phyloP scores from a whole-genome alignment of 441 rosid species.

The Adansonia grandidieri region DNA sequence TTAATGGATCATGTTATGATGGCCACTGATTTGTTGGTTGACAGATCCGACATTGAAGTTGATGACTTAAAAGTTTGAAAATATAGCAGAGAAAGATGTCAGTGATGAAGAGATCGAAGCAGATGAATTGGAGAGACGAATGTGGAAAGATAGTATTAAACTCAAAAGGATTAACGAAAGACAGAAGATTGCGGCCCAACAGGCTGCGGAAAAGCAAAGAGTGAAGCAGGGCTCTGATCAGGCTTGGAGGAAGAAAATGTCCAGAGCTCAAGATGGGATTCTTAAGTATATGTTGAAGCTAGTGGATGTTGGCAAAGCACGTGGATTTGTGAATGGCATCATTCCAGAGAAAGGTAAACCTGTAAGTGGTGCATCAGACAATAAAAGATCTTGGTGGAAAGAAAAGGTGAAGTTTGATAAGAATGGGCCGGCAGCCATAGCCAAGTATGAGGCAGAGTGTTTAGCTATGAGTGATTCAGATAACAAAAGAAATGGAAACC shows the following conservation, averaged over 20 bases:
- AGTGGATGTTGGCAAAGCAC: conserved; percentile 87
- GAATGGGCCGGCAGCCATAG: conserved; percentile 96
- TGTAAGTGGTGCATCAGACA: conserved; percentile 91
- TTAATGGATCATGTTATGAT: conserved; percentile 28
- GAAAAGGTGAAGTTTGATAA: conserved; percentile 98
- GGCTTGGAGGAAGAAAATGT: conserved; percentile 16
- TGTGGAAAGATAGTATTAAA: conserved; percentile 83
- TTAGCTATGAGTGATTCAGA: conserved; percentile 68
- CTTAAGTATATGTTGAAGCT: conserved; percentile 19
- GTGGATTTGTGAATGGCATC: conserved; percentile 36
- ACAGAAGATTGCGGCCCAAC: background rate
- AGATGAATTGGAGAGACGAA: conserved; percentile 10
- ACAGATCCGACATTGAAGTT: conserved; percentile 67
- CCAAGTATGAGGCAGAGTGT: conserved; percentile 83
- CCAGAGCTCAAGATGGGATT: conserved; percentile 16
- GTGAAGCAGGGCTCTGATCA: conserved; percentile 6
- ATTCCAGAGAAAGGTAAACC: conserved; percentile 98
- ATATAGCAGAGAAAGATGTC: conserved; percentile 17
- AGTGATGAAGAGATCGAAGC: conserved; percentile 11
- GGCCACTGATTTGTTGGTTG: conserved; percentile 31
- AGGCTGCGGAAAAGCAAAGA: conserved; percentile 14
- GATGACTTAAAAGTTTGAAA: conserved; percentile 35
- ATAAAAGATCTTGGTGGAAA: conserved; percentile 99
- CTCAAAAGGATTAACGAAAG: conserved; percentile 67
- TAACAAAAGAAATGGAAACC: conserved; percentile 53